Conservation (phyloP, 2,329 filamentous ascomycete species). For the Simplicillium aogashimaense region DNA sequence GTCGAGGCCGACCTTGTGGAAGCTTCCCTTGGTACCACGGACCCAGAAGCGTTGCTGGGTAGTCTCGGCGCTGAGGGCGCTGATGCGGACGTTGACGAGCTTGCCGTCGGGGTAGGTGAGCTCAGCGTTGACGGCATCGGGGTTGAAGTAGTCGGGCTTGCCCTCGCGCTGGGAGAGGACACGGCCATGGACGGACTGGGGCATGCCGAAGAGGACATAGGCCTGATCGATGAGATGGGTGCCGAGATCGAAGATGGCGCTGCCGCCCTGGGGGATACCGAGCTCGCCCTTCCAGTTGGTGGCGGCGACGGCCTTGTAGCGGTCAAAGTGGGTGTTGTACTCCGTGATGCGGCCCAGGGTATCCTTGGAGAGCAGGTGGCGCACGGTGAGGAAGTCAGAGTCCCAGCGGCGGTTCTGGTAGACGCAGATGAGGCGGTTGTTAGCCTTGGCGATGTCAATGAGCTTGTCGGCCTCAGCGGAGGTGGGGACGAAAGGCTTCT, state of each 20-base stretch:
- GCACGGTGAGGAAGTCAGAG: constrained; percentile 62
- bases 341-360: constrained; percentile 63
- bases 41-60: constrained; percentile 70
- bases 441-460: constrained; percentile 39
- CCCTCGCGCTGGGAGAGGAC: constrained; percentile 55
- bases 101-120: constrained; percentile 55
- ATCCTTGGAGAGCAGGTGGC: constrained; percentile 48
- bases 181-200: constrained; percentile 55
- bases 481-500: constrained; percentile 75
- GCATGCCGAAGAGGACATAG: constrained; percentile 60
- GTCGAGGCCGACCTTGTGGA: constrained; percentile 63
- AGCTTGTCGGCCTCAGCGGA: constrained; percentile 57
- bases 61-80: constrained; percentile 57
- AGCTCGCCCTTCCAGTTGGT: constrained; percentile 58
- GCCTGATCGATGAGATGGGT: constrained; percentile 70
- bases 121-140: constrained; percentile 52
- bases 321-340: constrained; percentile 74
- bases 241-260: constrained; percentile 64
- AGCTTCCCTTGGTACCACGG: constrained; percentile 63
- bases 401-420: constrained; percentile 75
- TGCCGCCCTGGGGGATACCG: constrained; percentile 50
- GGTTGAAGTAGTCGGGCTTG: constrained; percentile 32
- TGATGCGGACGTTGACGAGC: constrained; percentile 60
- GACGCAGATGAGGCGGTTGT: constrained; percentile 49
- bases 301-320: constrained; percentile 52